Evolutionary conservation across 805 yeast species (phyloP).

Genomic region (Zygosaccharomyces kombuchaensis): DNA sequence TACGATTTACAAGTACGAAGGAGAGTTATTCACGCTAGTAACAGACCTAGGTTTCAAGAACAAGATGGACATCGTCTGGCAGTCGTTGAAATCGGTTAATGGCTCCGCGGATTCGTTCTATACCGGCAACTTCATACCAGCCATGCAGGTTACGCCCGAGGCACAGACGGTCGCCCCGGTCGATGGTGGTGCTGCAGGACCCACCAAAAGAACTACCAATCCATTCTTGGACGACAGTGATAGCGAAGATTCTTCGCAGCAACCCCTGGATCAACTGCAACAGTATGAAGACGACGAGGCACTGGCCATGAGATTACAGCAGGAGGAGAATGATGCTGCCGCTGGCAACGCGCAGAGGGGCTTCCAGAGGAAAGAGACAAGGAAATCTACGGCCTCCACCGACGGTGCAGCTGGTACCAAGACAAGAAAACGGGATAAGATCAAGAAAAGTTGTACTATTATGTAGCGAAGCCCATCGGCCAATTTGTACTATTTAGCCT

Average conservation of each 20-base stretch:
- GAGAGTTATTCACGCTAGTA: slow-evolving; percentile 57
- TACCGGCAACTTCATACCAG: slow-evolving; percentile 59
- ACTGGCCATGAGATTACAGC: slow-evolving; percentile 46
- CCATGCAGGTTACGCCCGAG: slow-evolving; percentile 19
- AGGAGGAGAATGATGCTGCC: slow-evolving; percentile 50
- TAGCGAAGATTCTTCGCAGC: slow-evolving; percentile 3
- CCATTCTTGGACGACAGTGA: slow-evolving; percentile 24
- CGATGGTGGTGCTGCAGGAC: slow-evolving; percentile 2
- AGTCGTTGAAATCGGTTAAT: slow-evolving; percentile 57
- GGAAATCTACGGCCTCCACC: not conserved
- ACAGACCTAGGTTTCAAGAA: slow-evolving; percentile 65
- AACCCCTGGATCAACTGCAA: slow-evolving; percentile 6
- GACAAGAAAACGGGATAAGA: slow-evolving; percentile 11
- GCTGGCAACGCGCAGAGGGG: slow-evolving; percentile 44
- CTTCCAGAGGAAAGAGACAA: slow-evolving; percentile 17
- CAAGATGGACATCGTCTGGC: slow-evolving; percentile 69
- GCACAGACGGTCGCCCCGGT: slow-evolving; percentile 6
- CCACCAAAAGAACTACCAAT: slow-evolving; percentile 12
- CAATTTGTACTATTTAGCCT: not conserved
- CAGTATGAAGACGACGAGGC: slow-evolving; percentile 39
- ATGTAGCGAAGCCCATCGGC: slow-evolving; percentile 6
- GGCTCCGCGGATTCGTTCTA: slow-evolving; percentile 70
- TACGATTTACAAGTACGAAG: slow-evolving; percentile 53
- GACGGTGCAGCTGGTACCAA: slow-evolving; percentile 5
- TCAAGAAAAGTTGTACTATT: slow-evolving; percentile 14